Conservation (phyloP, 148 eudicot species). For the Cornus suecica region DNA sequence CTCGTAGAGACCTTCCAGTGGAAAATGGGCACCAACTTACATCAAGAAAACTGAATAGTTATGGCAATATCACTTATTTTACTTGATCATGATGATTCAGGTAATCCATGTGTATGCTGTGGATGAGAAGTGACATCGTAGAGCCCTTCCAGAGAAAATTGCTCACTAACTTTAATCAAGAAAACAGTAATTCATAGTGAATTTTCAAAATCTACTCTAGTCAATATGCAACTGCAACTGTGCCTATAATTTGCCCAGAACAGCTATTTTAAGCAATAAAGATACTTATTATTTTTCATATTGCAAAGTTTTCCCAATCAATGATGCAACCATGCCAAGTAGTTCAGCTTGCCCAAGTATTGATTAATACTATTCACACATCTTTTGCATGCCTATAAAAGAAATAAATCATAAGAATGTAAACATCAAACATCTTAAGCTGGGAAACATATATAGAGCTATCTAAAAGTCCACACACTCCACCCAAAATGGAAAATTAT, state of each 20-base stretch:
- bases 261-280: background rate
- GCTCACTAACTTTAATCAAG: background rate
- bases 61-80: background rate
- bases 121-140: background rate
- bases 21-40: background rate
- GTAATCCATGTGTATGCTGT: background rate
- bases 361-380: background rate
- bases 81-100: background rate
- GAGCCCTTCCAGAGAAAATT: background rate
- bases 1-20: background rate
- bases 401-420: background rate
- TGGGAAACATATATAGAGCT: background rate
- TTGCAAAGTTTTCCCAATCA: background rate
- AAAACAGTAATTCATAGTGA: background rate
- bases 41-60: background rate
- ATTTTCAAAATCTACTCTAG: background rate
- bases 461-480: background rate
- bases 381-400: background rate
- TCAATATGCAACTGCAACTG: background rate
- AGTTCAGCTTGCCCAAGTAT: background rate
- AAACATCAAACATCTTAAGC: background rate
- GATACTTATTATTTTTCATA: background rate
- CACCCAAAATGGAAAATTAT: background rate
- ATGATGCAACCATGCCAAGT: background rate
- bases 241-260: background rate